These are phyloP conservation scores for Kappamyces sp. DNA, from an alignment of 192 early-diverging fungal species.

Conservation along the genomic window DNA sequence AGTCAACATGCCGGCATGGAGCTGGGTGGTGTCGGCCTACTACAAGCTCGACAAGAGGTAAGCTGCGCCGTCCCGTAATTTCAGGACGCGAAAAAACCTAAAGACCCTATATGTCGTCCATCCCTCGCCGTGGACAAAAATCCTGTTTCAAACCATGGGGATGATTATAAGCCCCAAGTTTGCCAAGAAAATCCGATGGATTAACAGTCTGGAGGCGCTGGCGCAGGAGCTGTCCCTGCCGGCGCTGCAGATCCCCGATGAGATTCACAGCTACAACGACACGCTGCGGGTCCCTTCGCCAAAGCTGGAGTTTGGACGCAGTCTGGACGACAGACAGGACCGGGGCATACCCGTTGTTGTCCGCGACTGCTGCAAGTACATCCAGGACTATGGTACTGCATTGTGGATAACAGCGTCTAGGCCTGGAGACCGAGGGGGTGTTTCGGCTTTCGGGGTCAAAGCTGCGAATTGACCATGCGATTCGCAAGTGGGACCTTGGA, in stretches of 20 bases:
- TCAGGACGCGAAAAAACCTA: conserved; percentile 85
- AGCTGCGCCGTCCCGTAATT: neutral
- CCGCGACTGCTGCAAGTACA: too few species aligned
- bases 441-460: conserved; percentile 8
- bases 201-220: conserved; percentile 1
- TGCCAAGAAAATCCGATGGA: conserved; percentile 1
- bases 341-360: too few species aligned
- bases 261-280: neutral
- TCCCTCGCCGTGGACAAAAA: conserved; percentile 73
- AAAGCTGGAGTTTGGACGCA: too few species aligned
- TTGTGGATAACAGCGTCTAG: neutral
- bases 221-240: neutral
- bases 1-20: conserved; percentile 14
- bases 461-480: conserved; percentile 1
- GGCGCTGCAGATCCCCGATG: conserved; percentile 9
- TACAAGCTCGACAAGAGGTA: conserved; percentile 15
- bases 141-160: conserved; percentile 81
- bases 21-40: conserved; percentile 5
- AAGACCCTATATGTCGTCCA: conserved; percentile 90
- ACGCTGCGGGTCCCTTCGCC: too few species aligned
- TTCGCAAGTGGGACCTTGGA: neutral
- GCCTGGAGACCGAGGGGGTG: conserved; percentile 14
- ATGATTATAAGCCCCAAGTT: conserved; percentile 61
- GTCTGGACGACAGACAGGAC: too few species aligned
- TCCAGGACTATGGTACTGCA: neutral